Base-by-base conservation (phyloP, 176 grass and related monocot species). In the Chrysopogon serrulatus region DNA sequence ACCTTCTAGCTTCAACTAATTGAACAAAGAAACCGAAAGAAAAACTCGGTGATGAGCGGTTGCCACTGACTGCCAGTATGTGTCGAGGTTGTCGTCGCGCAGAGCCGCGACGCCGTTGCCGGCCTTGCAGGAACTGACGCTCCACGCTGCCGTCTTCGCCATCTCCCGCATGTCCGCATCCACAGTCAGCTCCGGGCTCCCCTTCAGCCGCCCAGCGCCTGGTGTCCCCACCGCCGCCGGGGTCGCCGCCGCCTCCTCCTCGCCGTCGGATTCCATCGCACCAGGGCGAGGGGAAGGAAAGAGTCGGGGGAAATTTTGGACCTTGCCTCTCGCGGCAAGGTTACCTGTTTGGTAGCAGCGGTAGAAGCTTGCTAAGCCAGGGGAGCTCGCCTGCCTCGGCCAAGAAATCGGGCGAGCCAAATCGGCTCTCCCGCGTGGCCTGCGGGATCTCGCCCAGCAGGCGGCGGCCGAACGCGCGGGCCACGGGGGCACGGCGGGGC, bases 121-220 rank as follows among this genome's bases (percentile, higher is more conserved):
- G 28, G 93, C 89, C 85, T 95, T 95, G 93, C 81, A 94, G 66
- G 93, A 98, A 91, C 96, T 95, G 42, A 98, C 93, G 82, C 93
- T 98, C 89, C 93, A 95, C 60, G 91, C 89, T 0, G 96, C 96
- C 21, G 87, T 98, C 91, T 95, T 93, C 10, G 93, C 91, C 85
- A 94, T 91, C 86, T 94, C 96, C 8, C 89, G 82, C 79, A 92
- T 91, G 78, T 90, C 92, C 33, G 71, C 72, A 10, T 98, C 92
- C 54, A 92, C 89, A 26, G 65, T 34, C 1, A 98, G 80, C 45
- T 98, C 86, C 23, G 66, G 83, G 63, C 73, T 85, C 2, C 93
- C 96, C 54, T 80, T 95, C 35, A 95, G 80, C 49, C 89, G 79
- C 4, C 84, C 89, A 6, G 64, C 76, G 44, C 44, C 78, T 78